A percentile compares a stretch with the other conserved stretches of the same genome.
These are phyloP conservation scores for Pinus taeda DNA, from an alignment of 75 land plant species.

Conservation along the genomic window DNA sequence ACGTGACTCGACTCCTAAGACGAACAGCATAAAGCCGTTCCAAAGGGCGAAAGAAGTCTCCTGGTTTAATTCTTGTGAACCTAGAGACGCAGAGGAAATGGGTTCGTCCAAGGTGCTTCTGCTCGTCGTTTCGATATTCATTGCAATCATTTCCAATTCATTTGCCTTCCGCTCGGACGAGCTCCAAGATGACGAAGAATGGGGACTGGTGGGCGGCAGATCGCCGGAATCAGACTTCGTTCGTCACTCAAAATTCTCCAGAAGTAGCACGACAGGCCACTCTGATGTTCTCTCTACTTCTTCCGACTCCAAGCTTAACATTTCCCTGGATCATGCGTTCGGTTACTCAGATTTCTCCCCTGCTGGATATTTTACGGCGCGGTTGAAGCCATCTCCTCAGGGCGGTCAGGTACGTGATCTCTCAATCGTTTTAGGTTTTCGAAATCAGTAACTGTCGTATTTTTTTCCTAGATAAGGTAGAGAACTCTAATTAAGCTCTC, in stretches of 20 bases:
- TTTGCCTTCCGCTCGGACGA: constrained; percentile 63
- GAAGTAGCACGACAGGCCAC: not conserved
- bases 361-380: constrained; percentile 62
- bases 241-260: not conserved
- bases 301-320: constrained; percentile 55
- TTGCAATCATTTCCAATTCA: not conserved
- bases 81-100: too few species aligned
- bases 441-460: too few species aligned
- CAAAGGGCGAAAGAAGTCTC: too few species aligned
- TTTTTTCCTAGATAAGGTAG: too few species aligned
- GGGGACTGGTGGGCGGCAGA: constrained; percentile 30
- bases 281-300: not conserved
- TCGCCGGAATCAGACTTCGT: not conserved
- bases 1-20: too few species aligned
- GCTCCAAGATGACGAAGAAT: constrained; percentile 58
- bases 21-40: too few species aligned
- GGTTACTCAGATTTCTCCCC: constrained; percentile 45
- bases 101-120: too few species aligned
- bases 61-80: too few species aligned
- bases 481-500: too few species aligned
- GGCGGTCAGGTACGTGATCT: constrained; percentile 39
- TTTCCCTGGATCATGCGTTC: constrained; percentile 54
- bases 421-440: too few species aligned
- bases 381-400: constrained; percentile 50
- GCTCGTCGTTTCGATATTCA: too few species aligned